Evolutionary conservation across 495 filamentous ascomycete genomes (phyloP).

Genomic region (Chaetomium cochliodes): DNA sequence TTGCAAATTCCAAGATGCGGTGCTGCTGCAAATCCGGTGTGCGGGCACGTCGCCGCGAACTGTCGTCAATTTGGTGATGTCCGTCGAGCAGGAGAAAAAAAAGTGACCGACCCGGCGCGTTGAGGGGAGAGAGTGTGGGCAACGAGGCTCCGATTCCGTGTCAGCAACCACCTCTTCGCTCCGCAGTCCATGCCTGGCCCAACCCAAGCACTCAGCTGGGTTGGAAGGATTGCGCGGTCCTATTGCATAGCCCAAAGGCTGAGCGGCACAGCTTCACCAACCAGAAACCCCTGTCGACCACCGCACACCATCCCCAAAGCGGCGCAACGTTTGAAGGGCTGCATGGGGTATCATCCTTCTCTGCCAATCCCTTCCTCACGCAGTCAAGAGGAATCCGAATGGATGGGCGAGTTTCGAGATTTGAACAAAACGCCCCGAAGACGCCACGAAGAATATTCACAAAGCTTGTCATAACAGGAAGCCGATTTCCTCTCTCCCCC

Average conservation of each 20-base stretch:
- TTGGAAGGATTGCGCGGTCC: constrained; percentile 20
- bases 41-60: background rate
- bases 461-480: background rate
- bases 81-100: background rate
- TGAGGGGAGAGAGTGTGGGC: background rate
- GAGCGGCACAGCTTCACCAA: constrained; percentile 28
- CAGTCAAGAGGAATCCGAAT: background rate
- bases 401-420: background rate
- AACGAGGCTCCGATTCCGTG: constrained; percentile 9
- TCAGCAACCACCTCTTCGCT: constrained; percentile 4
- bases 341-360: background rate
- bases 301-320: constrained; percentile 17
- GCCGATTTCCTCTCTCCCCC: too few relatives aligned
- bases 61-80: background rate
- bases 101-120: background rate
- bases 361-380: background rate
- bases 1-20: background rate
- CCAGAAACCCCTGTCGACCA: constrained; percentile 12
- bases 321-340: constrained; percentile 15
- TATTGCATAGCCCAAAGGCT: constrained; percentile 21
- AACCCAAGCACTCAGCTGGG: constrained; percentile 17
- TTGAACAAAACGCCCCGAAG: background rate
- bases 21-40: constrained; percentile 1
- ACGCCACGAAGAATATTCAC: too few relatives aligned
- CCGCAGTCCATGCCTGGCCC: background rate